Conservation (phyloP, 2,329 filamentous ascomycete species). For the Dothideomycetes sp. region DNA sequence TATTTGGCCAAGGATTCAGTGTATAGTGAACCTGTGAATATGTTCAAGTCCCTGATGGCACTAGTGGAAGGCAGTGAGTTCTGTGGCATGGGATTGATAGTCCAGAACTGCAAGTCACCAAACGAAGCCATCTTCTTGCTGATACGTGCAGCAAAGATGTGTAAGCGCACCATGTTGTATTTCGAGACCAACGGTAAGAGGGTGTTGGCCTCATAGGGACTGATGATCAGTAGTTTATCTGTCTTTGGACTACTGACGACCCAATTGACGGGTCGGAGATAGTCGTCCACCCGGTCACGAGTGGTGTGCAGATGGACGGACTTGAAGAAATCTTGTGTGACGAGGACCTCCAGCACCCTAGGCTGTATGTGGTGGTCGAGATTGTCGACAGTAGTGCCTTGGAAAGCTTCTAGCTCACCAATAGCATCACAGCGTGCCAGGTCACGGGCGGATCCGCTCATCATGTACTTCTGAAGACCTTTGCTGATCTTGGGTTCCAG, state of each 20-base stretch:
- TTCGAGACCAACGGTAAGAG: constrained; percentile 35
- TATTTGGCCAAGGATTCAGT: not conserved
- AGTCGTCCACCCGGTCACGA: constrained; percentile 33
- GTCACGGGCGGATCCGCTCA: constrained; percentile 25
- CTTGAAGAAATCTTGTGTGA: constrained; percentile 42
- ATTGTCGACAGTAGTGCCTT: constrained; percentile 40
- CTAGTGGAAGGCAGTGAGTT: not conserved
- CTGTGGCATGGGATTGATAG: not conserved
- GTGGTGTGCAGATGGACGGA: constrained; percentile 34
- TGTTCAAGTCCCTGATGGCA: not conserved
- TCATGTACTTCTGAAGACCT: constrained; percentile 35
- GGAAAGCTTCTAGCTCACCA: constrained; percentile 16
- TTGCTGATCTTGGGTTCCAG: constrained; percentile 35
- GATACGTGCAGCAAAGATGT: not conserved
- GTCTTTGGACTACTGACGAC: constrained; percentile 32
- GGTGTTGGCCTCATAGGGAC: constrained; percentile 50
- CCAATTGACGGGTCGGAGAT: constrained; percentile 47
- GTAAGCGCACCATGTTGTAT: constrained; percentile 24
- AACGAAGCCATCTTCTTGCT: not conserved
- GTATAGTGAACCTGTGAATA: constrained; percentile 6
- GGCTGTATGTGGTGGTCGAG: constrained; percentile 30
- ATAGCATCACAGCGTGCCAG: not conserved
- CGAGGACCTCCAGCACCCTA: constrained; percentile 35
- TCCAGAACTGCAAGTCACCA: constrained; percentile 3
- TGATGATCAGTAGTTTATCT: constrained; percentile 45